Evolutionary conservation across 2,329 filamentous ascomycete species (phyloP).

Genomic region (Cytospora schulzeri): DNA sequence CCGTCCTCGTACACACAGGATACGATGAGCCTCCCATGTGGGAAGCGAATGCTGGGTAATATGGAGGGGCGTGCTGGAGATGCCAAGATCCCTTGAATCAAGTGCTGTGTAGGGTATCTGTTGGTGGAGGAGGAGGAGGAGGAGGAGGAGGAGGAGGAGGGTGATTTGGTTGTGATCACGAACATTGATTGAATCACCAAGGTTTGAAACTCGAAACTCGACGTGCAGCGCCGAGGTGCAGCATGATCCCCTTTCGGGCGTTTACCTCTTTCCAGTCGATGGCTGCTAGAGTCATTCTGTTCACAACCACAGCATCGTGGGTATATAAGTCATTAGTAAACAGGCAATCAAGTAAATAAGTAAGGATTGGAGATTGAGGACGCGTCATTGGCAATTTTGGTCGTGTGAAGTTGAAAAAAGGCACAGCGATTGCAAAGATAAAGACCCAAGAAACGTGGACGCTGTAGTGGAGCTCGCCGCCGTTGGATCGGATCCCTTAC

Average conservation of each 20-base stretch:
- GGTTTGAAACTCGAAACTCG: neutral
- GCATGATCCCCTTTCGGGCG: neutral
- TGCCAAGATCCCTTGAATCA: neutral
- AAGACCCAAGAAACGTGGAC: neutral
- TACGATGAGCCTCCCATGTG: neutral
- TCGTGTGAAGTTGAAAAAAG: constrained; percentile 9
- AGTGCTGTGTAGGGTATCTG: neutral
- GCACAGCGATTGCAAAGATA: neutral
- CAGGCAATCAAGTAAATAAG: neutral
- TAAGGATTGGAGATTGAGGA: constrained; percentile 22
- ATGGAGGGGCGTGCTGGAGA: neutral
- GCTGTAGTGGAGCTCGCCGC: neutral
- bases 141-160: neutral
- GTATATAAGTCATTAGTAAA: too few relatives aligned
- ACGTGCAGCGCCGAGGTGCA: neutral
- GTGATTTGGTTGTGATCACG: neutral
- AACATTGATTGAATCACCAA: neutral
- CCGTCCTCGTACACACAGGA: neutral
- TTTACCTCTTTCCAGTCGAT: neutral
- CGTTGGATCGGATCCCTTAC: neutral
- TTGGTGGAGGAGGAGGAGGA: neutral
- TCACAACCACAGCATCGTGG: neutral
- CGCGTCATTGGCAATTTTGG: constrained; percentile 18
- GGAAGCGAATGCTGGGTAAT: too few relatives aligned
- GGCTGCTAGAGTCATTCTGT: neutral